Evolutionary conservation across 345 rosid genomes (phyloP).

Genomic region (Lepidium sativum): DNA sequence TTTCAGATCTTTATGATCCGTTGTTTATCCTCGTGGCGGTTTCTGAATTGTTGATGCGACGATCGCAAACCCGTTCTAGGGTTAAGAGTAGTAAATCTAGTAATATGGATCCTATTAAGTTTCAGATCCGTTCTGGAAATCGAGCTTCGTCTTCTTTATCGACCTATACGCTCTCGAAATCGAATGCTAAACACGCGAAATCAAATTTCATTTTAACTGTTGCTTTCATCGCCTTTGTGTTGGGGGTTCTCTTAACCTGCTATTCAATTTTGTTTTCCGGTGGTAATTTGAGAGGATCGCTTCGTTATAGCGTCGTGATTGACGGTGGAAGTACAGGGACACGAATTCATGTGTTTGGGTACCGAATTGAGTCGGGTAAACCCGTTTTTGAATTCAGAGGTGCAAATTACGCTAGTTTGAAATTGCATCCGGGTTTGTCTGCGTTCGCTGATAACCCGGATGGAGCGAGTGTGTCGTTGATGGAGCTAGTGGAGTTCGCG

Average conservation of each 20-base stretch:
- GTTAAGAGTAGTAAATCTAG: constrained; percentile 21
- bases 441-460: constrained; percentile 49
- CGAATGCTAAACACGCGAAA: constrained; percentile 27
- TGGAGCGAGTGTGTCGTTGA: constrained; percentile 47
- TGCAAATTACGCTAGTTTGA: constrained; percentile 43
- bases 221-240: constrained; percentile 12
- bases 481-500: constrained; percentile 59
- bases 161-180: constrained; percentile 17
- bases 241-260: constrained; percentile 30
- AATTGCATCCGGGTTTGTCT: constrained; percentile 81
- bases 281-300: neutral
- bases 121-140: constrained; percentile 41
- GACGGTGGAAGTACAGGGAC: constrained; percentile 93
- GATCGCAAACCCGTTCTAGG: constrained; percentile 59
- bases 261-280: constrained; percentile 25
- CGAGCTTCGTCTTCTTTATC: constrained; percentile 38
- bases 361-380: constrained; percentile 26
- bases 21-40: constrained; percentile 8
- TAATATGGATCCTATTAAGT: constrained; percentile 67
- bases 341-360: constrained; percentile 57
- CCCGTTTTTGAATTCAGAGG: constrained; percentile 49
- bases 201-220: constrained; percentile 24
- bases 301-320: constrained; percentile 42
- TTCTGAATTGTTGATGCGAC: constrained; percentile 64
- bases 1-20: constrained; percentile 17